phyloP scores from a whole-genome alignment of 345 rosid genomes.

The Eucalyptus fibrosa region DNA sequence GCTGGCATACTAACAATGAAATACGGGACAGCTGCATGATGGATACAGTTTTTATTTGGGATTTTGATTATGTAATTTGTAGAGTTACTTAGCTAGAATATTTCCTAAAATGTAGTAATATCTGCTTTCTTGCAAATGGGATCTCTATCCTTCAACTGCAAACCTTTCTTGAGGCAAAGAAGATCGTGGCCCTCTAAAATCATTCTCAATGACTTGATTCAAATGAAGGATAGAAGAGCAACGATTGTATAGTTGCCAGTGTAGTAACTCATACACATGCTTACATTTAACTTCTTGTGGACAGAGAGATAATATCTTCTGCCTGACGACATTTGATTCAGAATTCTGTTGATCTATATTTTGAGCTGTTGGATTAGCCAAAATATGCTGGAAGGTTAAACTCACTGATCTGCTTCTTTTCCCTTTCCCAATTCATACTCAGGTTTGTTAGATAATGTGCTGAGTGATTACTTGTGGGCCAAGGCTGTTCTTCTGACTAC shows the following conservation, averaged over 20 bases:
- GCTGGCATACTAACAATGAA: background rate
- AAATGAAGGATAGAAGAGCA: background rate
- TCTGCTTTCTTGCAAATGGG: background rate
- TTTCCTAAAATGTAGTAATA: background rate
- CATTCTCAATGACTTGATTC: background rate
- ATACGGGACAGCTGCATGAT: background rate
- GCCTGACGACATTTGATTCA: background rate
- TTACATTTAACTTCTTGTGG: background rate
- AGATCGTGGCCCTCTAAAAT: background rate
- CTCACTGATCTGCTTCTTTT: background rate
- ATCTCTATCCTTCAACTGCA: background rate
- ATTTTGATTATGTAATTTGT: background rate
- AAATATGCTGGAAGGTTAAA: background rate
- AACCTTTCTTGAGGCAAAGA: background rate
- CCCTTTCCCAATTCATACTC: background rate
- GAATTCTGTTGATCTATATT: background rate
- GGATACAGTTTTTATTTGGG: background rate
- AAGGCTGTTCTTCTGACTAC: slow-evolving; percentile 89
- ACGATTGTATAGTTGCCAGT: background rate
- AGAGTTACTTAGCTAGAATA: background rate
- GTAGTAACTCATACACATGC: background rate
- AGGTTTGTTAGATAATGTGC: slow-evolving; percentile 88
- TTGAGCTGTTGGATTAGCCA: background rate
- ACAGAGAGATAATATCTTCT: background rate
- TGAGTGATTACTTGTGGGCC: slow-evolving; percentile 93